Base-by-base conservation (phyloP, 1,284 basidiomycete genomes). In the Cutaneotrichosporon daszewskae region DNA sequence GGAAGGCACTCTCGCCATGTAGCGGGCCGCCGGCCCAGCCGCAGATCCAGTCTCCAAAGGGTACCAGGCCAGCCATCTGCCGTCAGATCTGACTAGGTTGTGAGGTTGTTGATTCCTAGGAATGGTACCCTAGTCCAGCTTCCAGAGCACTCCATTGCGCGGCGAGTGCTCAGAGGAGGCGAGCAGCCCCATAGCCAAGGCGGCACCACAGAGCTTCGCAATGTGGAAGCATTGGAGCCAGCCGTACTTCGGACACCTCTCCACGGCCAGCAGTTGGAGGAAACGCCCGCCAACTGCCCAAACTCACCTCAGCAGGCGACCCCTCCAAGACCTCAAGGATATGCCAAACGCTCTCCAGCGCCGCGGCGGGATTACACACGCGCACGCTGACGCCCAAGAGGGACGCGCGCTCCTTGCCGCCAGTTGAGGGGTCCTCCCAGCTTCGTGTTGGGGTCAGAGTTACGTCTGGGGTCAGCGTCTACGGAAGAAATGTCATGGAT, bases 11-110 rank as follows among this genome's bases (percentile, higher is more conserved):
- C 70, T 98, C 94, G n/a, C 86, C 82, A 52, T 83, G 79, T 37
- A 96, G 73, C 1, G 88, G 84, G 5, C 94, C 94, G 12, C 92
- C 92, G 11, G 90, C 89, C 87, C 92, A 98, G 23, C 94, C 92
- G 58, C 84, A 79, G 47, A 91, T 83, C 77, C 85, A 91, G 72
- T 91, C 87, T 5, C 87, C 87, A 64, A 83, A 88, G 3, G 87
- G 87, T 14, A 90, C 87, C 3, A 90, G 75, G 2, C 87, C 87
- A 41, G 58, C 40, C 45, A 48, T 49, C 49, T 50, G 42, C 1
- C 32, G 32, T 41, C 22, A 48, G 37, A 12, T 16, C 11, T 18
- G n/a, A n/a, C n/a, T n/a, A n/a, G n/a, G n/a, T n/a, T n/a, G n/a
- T n/a, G n/a, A n/a, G n/a, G n/a, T n/a, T n/a, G n/a, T n/a, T n/a